Base-by-base conservation (phyloP, 257 asterid genomes). In the Solanum paucissectum region DNA sequence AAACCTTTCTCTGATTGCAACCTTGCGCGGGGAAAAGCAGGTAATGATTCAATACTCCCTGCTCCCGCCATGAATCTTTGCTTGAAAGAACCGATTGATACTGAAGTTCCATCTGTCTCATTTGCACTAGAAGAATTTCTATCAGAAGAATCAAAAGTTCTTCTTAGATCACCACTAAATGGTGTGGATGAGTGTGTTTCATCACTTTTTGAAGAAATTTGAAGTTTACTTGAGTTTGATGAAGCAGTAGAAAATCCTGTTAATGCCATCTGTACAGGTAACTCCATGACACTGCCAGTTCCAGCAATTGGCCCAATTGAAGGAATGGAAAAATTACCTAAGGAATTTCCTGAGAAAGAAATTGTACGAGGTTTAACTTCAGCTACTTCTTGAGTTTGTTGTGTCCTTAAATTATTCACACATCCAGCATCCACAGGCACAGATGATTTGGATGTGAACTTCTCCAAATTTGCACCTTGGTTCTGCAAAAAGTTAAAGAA, bases 311-410 rank as follows among this genome's bases (percentile, higher is more conserved):
- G 92, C 89, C 89, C 83, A 34, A 83, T 66, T 84, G 94, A 38
- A 87, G 88, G 97, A 87, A 75, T 85, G 83, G 93, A 87, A 60
- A 88, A 27, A 91, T 90, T 91, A 81, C 90, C 88, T 20, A 88
- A 72, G 29, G 85, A 87, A 49, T 88, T 90, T 32, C 88, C 94
- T 32, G 92, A 77, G 86, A 84, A 88, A 71, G 90, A 87, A 87
- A 88, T 88, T 86, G 90, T 66, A 86, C 72, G 86, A 83, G 90
- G 84, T 87, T 87, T 91, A 86, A 89, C 93, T 89, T 90, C 95
- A 88, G 87, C 77, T 77, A 46, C 74, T 58, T 93, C 86, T 86
- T 76, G 86, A 72, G 84, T 73, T 87, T 88, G 93, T 75, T 87
- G 60, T 79, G 46, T 85, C 18, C 83, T 7, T 23, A 55, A 55